Evolutionary conservation across 257 asterid species (phyloP).

Genomic region (Jacaranda copaia): DNA sequence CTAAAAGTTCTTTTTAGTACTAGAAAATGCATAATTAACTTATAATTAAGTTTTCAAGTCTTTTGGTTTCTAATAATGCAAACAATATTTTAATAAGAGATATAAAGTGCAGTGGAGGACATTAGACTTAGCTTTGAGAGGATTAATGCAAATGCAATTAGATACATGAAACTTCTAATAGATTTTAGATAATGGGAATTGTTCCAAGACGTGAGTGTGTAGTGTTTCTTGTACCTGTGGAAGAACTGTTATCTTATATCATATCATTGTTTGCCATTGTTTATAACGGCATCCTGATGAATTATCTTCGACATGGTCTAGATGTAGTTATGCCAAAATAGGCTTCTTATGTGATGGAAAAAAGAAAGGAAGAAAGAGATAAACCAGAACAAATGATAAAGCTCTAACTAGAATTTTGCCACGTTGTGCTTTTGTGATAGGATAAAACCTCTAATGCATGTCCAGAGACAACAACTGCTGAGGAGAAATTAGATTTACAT

Average conservation of each 20-base stretch:
- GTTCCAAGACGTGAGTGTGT: too few species aligned
- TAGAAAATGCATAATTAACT: too few species aligned
- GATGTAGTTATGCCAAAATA: not conserved
- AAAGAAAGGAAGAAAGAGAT: not conserved
- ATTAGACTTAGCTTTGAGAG: not conserved
- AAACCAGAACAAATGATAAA: not conserved
- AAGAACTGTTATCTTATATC: not conserved
- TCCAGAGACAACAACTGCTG: not conserved
- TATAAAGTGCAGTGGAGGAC: too few species aligned
- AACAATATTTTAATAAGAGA: too few species aligned
- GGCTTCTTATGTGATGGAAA: too few species aligned
- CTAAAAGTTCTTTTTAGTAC: too few species aligned
- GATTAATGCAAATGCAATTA: not conserved
- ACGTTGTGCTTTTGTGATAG: slow-evolving; percentile 7
- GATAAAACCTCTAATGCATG: slow-evolving; percentile 21
- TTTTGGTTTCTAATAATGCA: too few species aligned
- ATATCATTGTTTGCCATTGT: not conserved
- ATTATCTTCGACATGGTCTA: not conserved
- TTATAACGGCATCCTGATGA: too few species aligned
- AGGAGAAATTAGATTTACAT: not conserved
- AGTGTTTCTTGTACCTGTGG: too few species aligned
- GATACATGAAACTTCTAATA: too few species aligned
- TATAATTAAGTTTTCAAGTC: too few species aligned
- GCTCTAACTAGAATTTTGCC: not conserved
- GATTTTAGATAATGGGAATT: too few species aligned